These are phyloP conservation scores for Monilinia laxa DNA, from an alignment of 2,329 filamentous ascomycete genomes.

Conservation along the genomic window DNA sequence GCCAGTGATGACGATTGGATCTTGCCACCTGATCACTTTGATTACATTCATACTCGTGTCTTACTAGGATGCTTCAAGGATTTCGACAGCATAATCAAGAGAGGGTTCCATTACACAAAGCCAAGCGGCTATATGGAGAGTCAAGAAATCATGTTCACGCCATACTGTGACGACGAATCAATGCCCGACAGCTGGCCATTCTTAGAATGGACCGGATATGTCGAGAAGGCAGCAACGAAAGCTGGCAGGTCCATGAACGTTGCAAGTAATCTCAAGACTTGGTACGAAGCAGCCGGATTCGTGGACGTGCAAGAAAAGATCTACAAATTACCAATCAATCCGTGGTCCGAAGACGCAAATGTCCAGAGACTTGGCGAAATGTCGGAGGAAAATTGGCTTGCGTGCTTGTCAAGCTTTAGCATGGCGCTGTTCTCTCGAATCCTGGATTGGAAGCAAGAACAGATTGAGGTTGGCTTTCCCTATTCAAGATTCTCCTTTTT, in stretches of 20 bases:
- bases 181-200: slow-evolving; percentile 35
- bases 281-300: slow-evolving; percentile 50
- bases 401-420: slow-evolving; percentile 34
- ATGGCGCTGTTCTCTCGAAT: slow-evolving; percentile 35
- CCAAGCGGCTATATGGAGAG: slow-evolving; percentile 41
- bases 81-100: slow-evolving; percentile 53
- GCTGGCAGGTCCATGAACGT: slow-evolving; percentile 33
- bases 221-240: slow-evolving; percentile 31
- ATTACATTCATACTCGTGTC: slow-evolving; percentile 57
- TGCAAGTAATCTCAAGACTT: slow-evolving; percentile 33
- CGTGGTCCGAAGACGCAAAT: slow-evolving; percentile 49
- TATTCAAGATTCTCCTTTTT: too few species aligned
- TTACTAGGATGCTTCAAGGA: slow-evolving; percentile 34
- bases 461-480: slow-evolving; percentile 35
- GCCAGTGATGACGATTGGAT: slow-evolving; percentile 45
- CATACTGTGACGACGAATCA: slow-evolving; percentile 47
- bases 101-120: slow-evolving; percentile 45
- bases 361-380: slow-evolving; percentile 33
- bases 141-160: slow-evolving; percentile 46
- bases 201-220: slow-evolving; percentile 30
- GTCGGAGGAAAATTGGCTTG: slow-evolving; percentile 36
- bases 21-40: slow-evolving; percentile 50
- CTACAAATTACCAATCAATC: slow-evolving; percentile 55
- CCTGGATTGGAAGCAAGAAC: slow-evolving; percentile 36
- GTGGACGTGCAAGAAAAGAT: slow-evolving; percentile 53